Base-by-base conservation (phyloP, 768 basidiomycete genomes). In the Tricholomella constricta region DNA sequence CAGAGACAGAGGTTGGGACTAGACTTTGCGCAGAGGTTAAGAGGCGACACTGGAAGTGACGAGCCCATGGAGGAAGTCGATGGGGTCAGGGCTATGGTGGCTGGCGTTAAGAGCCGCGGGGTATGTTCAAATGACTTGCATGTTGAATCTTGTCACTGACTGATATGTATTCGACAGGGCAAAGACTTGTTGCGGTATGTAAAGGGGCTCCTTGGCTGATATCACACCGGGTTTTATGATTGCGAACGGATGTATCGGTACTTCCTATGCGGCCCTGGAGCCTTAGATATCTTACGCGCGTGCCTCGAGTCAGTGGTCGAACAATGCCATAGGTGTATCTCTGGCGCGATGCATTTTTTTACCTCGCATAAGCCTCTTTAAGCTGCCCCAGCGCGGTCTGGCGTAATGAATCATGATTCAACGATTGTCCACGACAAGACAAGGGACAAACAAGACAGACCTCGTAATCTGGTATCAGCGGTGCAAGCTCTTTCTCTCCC, bases 171-270 rank as follows among this genome's bases (percentile, higher is more conserved):
- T 37, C 56, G 46, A 25, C 57, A 91, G 88, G 86, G 86, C 7
- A 81, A 78, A 56, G 88, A 91, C 46, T 65, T 91, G 51, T 63
- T 91, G 57, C 80, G 73, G 65, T 91, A 91, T 67, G 88, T 92
- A 34, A 86, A 82, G 61, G 78, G 78, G 22, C 69, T 89, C 9
- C 67, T 89, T 55, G 79, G 84, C 45, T 89, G 62, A 81, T 20
- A 27, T 31, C 19, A 26, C 6, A 15, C n/a, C 23, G 34, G 35
- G 7, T 48, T 48, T n/a, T 37, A 14, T 23, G 25, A 11, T 42
- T 26, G 12, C 25, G 14, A 25, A 25, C 25, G 41, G 20, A 4
- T 37, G 36, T 37, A 22, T 40, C 20, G 20, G 19, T 40, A 40
- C 38, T 22, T 40, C 12, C 20, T 7, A 6, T 7, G 20, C 20